Evolutionary conservation across 345 rosid species (phyloP), one percentile per base, ranked within the genome.

Genomic region (Syzygium jambos): DNA sequence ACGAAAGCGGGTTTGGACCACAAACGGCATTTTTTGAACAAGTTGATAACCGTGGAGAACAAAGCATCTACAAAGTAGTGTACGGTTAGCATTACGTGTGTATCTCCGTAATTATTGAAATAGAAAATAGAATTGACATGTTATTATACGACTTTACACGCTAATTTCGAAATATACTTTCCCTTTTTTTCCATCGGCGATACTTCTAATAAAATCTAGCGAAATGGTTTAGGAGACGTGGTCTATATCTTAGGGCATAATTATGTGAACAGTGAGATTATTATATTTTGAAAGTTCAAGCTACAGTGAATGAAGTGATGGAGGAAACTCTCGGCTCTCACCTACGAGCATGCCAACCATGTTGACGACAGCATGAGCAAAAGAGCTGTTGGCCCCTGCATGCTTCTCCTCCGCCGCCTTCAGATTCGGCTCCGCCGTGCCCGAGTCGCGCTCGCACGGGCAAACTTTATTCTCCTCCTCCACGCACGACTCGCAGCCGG

Each of bases 281-380:
- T 19, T 27, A 10, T 23, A 25, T 61, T 25, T 3, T 22, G 11
- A 65, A 57, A 49, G 19, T 29, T 13, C 21, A 9, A 29, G 52
- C 23, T 86, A 22, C 16, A 5, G 27, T 73, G 29, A 77, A 68
- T 43, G 38, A n/a, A 85, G 55, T 25, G 54, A 87, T 84, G 84
- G 53, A 27, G 30, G n/a, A 77, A 43, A 86, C 17, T 22, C 29
- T 27, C 22, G n/a, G 34, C 3, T 9, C 51, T 77, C 90, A 96
- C 98, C 98, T 68, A 96, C 93, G 85, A 96, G 98, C 98, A 96
- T 96, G 88, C 98, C 98, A 52, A 92, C 91, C 98, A 96, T 96
- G 91, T 96, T 96, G 90, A 93, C 85, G 87, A 93, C 98, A 55
- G 97, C 92, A 88, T 94, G 96, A 88, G 92, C 88, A 86, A 95